Evolutionary conservation across 305 asterid genomes (phyloP).

Genomic region (Fraxinus platypoda): DNA sequence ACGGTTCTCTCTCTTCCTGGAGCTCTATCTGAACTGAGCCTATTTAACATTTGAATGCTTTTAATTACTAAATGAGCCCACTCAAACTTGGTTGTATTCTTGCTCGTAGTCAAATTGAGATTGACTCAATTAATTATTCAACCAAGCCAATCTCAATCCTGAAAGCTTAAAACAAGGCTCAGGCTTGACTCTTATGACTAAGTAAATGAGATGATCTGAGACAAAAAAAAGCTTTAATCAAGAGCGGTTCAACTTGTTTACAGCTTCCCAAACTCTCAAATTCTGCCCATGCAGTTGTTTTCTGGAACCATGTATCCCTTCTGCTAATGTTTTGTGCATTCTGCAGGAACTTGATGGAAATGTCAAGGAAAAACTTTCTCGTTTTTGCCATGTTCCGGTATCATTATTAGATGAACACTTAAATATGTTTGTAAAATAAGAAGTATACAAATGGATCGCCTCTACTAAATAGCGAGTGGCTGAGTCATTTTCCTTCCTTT

Average conservation of each 20-base stretch:
- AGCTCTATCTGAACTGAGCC: neutral
- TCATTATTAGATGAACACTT: neutral
- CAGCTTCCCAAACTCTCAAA: neutral
- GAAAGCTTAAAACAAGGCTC: neutral
- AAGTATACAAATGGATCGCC: slow-evolving; percentile 12
- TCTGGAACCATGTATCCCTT: neutral
- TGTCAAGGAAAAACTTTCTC: slow-evolving; percentile 77
- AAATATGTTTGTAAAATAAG: neutral
- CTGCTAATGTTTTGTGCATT: slow-evolving; percentile 27
- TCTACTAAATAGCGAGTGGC: slow-evolving; percentile 9
- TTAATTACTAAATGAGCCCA: neutral
- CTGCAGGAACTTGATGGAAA: slow-evolving; percentile 73
- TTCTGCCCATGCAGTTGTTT: neutral
- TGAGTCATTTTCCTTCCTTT: slow-evolving; percentile 17
- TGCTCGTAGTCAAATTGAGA: neutral
- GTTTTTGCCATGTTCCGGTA: slow-evolving; percentile 93
- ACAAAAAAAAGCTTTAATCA: neutral
- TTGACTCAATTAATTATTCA: neutral
- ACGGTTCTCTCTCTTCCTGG: slow-evolving; percentile 37
- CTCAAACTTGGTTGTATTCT: neutral
- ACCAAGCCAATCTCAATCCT: neutral
- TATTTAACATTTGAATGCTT: neutral
- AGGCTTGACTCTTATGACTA: neutral
- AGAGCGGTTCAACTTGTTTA: neutral
- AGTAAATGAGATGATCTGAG: neutral